Base-by-base conservation (phyloP, 495 filamentous ascomycete species). In the Trichoderma orchidacearum region DNA sequence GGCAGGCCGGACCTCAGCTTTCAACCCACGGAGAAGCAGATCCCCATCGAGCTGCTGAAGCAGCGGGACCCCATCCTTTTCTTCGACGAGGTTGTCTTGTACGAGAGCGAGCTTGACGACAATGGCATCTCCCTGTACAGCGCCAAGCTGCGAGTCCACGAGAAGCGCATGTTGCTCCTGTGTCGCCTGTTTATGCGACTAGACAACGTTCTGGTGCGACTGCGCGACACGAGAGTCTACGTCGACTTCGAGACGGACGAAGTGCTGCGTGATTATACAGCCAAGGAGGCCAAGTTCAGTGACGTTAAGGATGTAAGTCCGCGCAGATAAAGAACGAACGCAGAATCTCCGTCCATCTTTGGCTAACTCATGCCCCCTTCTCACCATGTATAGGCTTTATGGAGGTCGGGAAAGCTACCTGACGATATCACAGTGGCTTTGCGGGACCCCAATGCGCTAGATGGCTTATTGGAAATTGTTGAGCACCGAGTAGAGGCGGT, bases 91-190 rank as follows among this genome's bases (percentile, higher is more conserved):
- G 89, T 97, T 28, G 81, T 96, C 59, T 77, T 97, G 28, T 98
- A 97, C 67, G 93, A 97, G 73, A 91, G 94, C 69, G 93, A 98
- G 71, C 80, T 98, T 56, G 93, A 95, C 36, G 93, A 98, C 67
- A 98, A 98, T 68, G 93, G 93, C 27, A 92, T 96, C 59, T 82
- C 89, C 5, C 78, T 95, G 68, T 68, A 94, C 11, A 91, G 82
- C 25, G 85, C 85, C 71, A 97, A 97, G 74, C 72, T 96, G 48
- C 77, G 93, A 51, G 93, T 96, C 51, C 96, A 96, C 88, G 87
- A 87, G 30, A 80, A 81, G 56, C 74, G 93, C 41, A 80, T 97
- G 64, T 77, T 98, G 54, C 74, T 97, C 34, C 77, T 98, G 9
- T 81, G 79, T 50, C 76, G 94, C n/a, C 85, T 95, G 67, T 98